phyloP scores from a whole-genome alignment of 2,329 filamentous ascomycete species.

The Phyllosticta citrichinensis region DNA sequence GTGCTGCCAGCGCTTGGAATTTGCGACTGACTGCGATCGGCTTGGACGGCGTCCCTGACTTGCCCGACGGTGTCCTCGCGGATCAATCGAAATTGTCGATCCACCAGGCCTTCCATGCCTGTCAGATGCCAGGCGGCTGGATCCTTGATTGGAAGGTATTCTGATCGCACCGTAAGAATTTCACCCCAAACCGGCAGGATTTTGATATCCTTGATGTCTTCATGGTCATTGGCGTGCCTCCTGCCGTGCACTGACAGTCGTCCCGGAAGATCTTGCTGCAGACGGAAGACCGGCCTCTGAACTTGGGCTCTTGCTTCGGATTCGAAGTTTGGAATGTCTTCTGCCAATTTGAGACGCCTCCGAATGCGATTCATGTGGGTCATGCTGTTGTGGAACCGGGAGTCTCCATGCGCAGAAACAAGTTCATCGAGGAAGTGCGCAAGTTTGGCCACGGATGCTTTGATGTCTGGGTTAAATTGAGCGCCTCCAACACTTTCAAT shows the following conservation, averaged over 20 bases:
- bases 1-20: neutral
- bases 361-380: neutral
- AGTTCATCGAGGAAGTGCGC: neutral
- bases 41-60: slow-evolving; percentile 34
- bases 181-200: slow-evolving; percentile 25
- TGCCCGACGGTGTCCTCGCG: slow-evolving; percentile 46
- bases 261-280: slow-evolving; percentile 15
- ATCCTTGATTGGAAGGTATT: slow-evolving; percentile 21
- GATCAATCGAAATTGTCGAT: slow-evolving; percentile 46
- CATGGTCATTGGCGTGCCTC: slow-evolving; percentile 24
- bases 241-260: slow-evolving; percentile 12
- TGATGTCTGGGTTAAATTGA: slow-evolving; percentile 17
- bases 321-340: neutral
- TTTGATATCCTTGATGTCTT: slow-evolving; percentile 20
- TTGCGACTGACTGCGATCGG: slow-evolving; percentile 2
- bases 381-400: neutral
- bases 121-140: neutral
- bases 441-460: slow-evolving; percentile 2
- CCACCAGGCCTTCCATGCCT: slow-evolving; percentile 33
- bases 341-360: slow-evolving; percentile 5
- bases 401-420: neutral
- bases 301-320: neutral
- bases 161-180: slow-evolving; percentile 29
- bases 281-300: neutral
- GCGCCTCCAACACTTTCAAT: slow-evolving; percentile 15